Percentiles rank a stretch among this genome's conserved stretches.
phyloP scores from a whole-genome alignment of 805 yeast species.

The Cyberlindnera euphorbiiphila region DNA sequence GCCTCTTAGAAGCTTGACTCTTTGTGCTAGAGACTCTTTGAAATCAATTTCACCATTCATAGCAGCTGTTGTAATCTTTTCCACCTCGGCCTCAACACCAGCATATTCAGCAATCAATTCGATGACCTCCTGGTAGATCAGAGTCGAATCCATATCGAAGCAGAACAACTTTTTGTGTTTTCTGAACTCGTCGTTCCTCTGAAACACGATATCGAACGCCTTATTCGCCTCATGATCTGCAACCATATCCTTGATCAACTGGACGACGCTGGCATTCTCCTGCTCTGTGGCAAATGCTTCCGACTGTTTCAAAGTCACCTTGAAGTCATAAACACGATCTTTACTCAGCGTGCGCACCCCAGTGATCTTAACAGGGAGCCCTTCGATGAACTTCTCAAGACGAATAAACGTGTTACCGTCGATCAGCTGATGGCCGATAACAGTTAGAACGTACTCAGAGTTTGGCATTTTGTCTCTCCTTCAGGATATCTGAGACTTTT shows the following conservation, averaged over 20 bases:
- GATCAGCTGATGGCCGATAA: conserved; percentile 24
- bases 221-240: conserved; percentile 21
- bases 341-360: conserved; percentile 29
- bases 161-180: conserved; percentile 56
- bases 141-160: conserved; percentile 97
- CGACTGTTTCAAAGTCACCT: conserved; percentile 17
- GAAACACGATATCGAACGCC: conserved; percentile 45
- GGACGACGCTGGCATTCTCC: conserved; percentile 15
- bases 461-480: conserved; percentile 1
- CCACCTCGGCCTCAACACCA: conserved; percentile 82
- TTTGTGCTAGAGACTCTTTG: conserved; percentile 66
- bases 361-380: conserved; percentile 31
- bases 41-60: conserved; percentile 98
- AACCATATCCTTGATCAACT: conserved; percentile 12
- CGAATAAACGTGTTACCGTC: conserved; percentile 21
- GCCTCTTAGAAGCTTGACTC: conserved; percentile 82
- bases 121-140: conserved; percentile 94
- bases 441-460: conserved; percentile 25
- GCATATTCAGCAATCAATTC: conserved; percentile 94
- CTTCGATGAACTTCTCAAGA: conserved; percentile 27
- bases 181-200: conserved; percentile 33
- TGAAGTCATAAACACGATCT: conserved; percentile 38
- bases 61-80: conserved; percentile 85
- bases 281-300: conserved; percentile 19
- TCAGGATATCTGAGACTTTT: too few species aligned